A percentile compares a stretch with the other conserved stretches of the same genome.
These are phyloP conservation scores for Exophiala xenobiotica DNA, from an alignment of 2,329 filamentous ascomycete species.

Conservation along the genomic window DNA sequence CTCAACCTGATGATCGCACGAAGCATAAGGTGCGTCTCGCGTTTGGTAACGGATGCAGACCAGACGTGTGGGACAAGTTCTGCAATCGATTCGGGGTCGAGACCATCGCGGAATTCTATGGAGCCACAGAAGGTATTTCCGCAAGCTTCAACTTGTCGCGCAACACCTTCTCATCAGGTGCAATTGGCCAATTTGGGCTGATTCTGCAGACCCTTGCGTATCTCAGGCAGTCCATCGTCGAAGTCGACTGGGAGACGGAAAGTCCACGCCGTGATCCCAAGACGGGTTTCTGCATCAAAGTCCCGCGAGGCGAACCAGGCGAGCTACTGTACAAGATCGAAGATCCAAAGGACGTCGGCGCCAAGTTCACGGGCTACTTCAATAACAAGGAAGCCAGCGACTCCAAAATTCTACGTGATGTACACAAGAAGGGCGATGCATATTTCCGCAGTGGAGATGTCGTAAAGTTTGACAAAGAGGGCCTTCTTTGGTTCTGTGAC, in stretches of 20 bases:
- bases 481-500: constrained; percentile 69
- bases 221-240: constrained; percentile 57
- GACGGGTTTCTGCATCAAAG: constrained; percentile 66
- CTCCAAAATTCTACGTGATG: constrained; percentile 64
- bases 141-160: constrained; percentile 70
- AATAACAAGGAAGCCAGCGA: constrained; percentile 65
- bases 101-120: constrained; percentile 77
- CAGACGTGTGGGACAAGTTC: constrained; percentile 82
- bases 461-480: constrained; percentile 60
- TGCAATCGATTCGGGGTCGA: constrained; percentile 76
- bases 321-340: constrained; percentile 59
- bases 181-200: constrained; percentile 70
- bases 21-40: constrained; percentile 71
- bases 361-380: constrained; percentile 68
- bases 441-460: constrained; percentile 71
- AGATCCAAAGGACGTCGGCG: constrained; percentile 56
- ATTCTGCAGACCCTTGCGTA: constrained; percentile 59
- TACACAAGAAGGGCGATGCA: constrained; percentile 65
- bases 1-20: constrained; percentile 64
- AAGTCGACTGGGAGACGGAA: constrained; percentile 70
- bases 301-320: constrained; percentile 63
- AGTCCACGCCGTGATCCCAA: constrained; percentile 64
- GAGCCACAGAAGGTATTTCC: constrained; percentile 69
- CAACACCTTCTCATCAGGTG: constrained; percentile 72
- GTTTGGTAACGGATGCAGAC: constrained; percentile 81